Percentiles rank a stretch among this genome's conserved stretches.
phyloP scores from a whole-genome alignment of 495 filamentous ascomycete species.

The Penicillium ochrochloron region DNA sequence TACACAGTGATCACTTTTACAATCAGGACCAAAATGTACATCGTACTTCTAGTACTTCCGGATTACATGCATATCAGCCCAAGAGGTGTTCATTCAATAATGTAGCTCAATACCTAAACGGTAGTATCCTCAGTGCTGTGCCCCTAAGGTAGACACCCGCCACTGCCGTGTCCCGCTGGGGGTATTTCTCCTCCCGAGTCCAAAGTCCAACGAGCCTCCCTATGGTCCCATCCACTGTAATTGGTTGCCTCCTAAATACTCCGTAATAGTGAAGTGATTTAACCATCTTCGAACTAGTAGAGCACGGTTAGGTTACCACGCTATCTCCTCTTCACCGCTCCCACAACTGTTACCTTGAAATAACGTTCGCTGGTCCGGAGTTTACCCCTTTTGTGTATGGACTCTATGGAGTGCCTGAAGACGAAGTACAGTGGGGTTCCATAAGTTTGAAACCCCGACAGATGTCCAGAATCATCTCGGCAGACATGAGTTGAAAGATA shows the following conservation, averaged over 20 bases:
- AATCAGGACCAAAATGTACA: neutral
- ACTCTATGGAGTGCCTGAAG: neutral
- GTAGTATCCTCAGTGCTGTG: neutral
- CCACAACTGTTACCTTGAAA: neutral
- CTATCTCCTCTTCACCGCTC: neutral
- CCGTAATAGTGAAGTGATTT: neutral
- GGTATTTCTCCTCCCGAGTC: constrained; percentile 1
- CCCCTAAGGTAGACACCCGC: neutral
- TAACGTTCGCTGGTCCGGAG: neutral
- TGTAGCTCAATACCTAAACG: no score
- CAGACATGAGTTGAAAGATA: no score
- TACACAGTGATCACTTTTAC: neutral
- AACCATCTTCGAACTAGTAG: neutral
- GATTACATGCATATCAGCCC: neutral
- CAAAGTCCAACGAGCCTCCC: neutral
- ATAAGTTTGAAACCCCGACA: no score
- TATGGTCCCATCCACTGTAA: neutral
- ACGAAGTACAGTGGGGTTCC: no score
- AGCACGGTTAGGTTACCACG: neutral
- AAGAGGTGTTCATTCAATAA: neutral
- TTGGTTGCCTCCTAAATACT: neutral
- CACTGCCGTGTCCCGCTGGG: neutral
- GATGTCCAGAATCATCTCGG: no score
- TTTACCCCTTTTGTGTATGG: neutral
- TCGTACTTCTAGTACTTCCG: neutral